Evolutionary conservation across 345 rosid genomes (phyloP).

Genomic region (Eutrema japonicum): DNA sequence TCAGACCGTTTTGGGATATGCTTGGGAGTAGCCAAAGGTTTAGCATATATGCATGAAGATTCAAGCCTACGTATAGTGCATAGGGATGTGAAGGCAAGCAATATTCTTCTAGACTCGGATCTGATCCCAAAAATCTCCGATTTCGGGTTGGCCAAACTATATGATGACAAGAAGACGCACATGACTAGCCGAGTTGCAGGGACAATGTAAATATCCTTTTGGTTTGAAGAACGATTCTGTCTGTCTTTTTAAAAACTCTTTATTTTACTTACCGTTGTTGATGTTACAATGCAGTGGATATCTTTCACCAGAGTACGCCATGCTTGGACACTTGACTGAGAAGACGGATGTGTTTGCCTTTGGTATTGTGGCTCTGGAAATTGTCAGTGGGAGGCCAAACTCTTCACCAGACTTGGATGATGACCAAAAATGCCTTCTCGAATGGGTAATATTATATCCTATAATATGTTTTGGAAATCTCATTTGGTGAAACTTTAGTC

Average conservation of each 20-base stretch:
- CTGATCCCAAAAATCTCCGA: slow-evolving; percentile 38
- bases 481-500: background rate
- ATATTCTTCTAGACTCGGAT: slow-evolving; percentile 57
- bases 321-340: slow-evolving; percentile 63
- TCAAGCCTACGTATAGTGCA: slow-evolving; percentile 43
- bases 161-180: slow-evolving; percentile 39
- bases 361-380: slow-evolving; percentile 57
- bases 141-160: slow-evolving; percentile 38
- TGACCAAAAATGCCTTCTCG: slow-evolving; percentile 51
- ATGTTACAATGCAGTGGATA: slow-evolving; percentile 46
- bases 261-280: background rate
- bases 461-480: background rate
- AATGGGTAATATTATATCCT: slow-evolving; percentile 50
- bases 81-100: slow-evolving; percentile 47
- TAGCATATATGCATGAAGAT: slow-evolving; percentile 19
- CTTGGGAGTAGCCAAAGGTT: slow-evolving; percentile 33
- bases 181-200: slow-evolving; percentile 42
- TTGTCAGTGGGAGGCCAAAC: slow-evolving; percentile 61
- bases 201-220: slow-evolving; percentile 28
- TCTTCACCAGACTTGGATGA: slow-evolving; percentile 46
- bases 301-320: slow-evolving; percentile 67
- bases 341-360: slow-evolving; percentile 62
- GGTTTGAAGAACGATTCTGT: background rate
- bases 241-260: background rate
- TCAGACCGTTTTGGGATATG: slow-evolving; percentile 32